Evolutionary conservation across 371 early-diverging fungal genomes (phyloP).

Genomic region (Cokeromyces recurvatus): DNA sequence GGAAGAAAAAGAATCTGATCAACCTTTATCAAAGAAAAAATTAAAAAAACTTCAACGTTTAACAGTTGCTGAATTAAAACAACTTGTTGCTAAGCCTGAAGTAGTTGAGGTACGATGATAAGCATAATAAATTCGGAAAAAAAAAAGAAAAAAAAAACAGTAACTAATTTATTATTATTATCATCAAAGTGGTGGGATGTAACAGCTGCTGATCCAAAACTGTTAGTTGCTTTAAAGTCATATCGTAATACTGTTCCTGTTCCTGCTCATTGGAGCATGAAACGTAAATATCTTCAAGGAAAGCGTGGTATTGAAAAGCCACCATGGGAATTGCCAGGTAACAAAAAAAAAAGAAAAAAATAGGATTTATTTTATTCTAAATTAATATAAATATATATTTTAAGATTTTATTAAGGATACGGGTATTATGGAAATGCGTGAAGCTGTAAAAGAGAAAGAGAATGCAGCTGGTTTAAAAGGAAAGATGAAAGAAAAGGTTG

Average conservation of each 20-base stretch:
- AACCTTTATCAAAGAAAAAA: constrained; percentile 46
- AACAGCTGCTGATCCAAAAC: constrained; percentile 85
- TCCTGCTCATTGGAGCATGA: constrained; percentile 94
- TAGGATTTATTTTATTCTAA: neutral
- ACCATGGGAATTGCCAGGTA: constrained; percentile 91
- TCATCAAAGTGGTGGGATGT: constrained; percentile 65
- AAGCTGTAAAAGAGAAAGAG: constrained; percentile 81
- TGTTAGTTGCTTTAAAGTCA: constrained; percentile 89
- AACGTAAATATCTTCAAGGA: constrained; percentile 92
- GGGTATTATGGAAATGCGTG: constrained; percentile 95
- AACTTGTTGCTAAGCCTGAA: constrained; percentile 88
- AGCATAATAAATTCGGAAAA: too few species aligned
- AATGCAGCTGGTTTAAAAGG: constrained; percentile 73
- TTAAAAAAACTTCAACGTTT: constrained; percentile 37
- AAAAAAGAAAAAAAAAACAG: neutral
- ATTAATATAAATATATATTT: too few species aligned
- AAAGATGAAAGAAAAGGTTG: constrained; percentile 86
- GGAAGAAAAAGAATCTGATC: constrained; percentile 35
- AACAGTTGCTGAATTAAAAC: constrained; percentile 90
- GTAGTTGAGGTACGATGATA: constrained; percentile 96
- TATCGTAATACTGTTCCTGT: constrained; percentile 94
- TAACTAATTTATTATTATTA: neutral
- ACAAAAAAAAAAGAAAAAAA: too few species aligned
- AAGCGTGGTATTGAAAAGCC: constrained; percentile 95
- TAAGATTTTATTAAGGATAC: constrained; percentile 94